A percentile compares a stretch with the other conserved stretches of the same genome.
Conservation (phyloP, 352 stramenopile species). For the Pythium angustatum region DNA sequence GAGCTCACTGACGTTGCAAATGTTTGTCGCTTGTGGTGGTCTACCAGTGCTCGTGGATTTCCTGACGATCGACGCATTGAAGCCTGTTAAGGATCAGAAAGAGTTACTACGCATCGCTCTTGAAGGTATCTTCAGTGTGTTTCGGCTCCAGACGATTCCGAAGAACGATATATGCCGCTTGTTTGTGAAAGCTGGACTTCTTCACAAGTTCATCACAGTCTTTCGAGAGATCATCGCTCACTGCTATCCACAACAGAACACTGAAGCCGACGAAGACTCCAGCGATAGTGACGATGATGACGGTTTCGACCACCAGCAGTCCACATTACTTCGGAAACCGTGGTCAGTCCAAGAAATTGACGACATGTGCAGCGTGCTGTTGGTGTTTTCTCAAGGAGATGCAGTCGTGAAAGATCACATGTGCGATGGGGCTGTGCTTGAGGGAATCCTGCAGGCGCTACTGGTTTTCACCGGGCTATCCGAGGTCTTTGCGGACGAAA, state of each 20-base stretch:
- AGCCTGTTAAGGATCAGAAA: slow-evolving; percentile 40
- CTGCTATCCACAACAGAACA: slow-evolving; percentile 26
- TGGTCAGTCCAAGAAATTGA: slow-evolving; percentile 75
- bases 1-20: slow-evolving; percentile 88
- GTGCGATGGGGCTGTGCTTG: slow-evolving; percentile 77
- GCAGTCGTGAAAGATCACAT: slow-evolving; percentile 92
- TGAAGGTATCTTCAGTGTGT: slow-evolving; percentile 90
- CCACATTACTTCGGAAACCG: slow-evolving; percentile 18
- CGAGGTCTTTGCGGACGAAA: slow-evolving; percentile 3
- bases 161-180: slow-evolving; percentile 94
- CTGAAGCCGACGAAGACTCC: slow-evolving; percentile 14
- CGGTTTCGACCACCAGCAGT: slow-evolving; percentile 18
- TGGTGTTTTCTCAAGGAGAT: slow-evolving; percentile 92
- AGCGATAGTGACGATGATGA: slow-evolving; percentile 9
- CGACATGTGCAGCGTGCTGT: slow-evolving; percentile 86
- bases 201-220: slow-evolving; percentile 87
- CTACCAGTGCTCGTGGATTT: slow-evolving; percentile 87
- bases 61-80: slow-evolving; percentile 42
- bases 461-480: slow-evolving; percentile 27
- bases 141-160: slow-evolving; percentile 89
- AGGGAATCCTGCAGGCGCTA: slow-evolving; percentile 66
- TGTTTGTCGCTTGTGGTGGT: slow-evolving; percentile 92
- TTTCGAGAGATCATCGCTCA: slow-evolving; percentile 75
- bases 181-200: slow-evolving; percentile 91
- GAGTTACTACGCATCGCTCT: slow-evolving; percentile 83